Base-by-base conservation (phyloP, 768 basidiomycete genomes). In the Tylopilus vinaceipallidus region DNA sequence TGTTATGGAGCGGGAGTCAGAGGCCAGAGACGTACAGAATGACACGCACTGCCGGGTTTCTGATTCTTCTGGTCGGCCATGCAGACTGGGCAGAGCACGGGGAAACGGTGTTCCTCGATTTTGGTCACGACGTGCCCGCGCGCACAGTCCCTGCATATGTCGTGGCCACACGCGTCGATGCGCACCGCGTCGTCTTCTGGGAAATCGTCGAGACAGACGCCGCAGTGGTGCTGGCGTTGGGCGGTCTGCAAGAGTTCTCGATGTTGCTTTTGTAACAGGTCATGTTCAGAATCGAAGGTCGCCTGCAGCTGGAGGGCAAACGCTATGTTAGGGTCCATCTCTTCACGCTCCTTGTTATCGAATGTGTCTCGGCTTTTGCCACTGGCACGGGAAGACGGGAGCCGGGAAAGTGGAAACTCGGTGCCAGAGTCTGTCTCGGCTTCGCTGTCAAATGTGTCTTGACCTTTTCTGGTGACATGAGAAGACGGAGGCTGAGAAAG, bases 1-100 rank as follows among this genome's bases (percentile, higher is more conserved):
- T 12, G n/a, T n/a, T n/a, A n/a, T n/a, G n/a, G n/a, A n/a, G n/a
- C n/a, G n/a, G n/a, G n/a, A n/a, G n/a, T n/a, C n/a, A n/a, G n/a
- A n/a, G n/a, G n/a, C n/a, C n/a, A 41, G 35, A 45, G 17, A 9
- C 1, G 6, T 14, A 13, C 7, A 20, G 27, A 23, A 36, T 8
- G 24, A 23, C 17, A 57, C 65, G 40, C 45, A 61, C 72, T 67
- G 35, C 68, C 68, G 13, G 67, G 68, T 19, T 64, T 62, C 12
- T 55, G 27, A 7, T 58, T 62, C 24, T 57, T 57, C 6, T 59
- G 57, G 27, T 72, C 71, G 16, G 73, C 69, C 20, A 66, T 63
- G 50, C 85, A 86, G 12, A 75, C 61, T 0, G 84, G 85, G 57
- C 84, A 86, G 17, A 77, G 62, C 9, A 86, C 78, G 1, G 84